Percentiles rank a stretch among this genome's conserved stretches.
phyloP scores from a whole-genome alignment of 306 rosid genomes.

The Malus orientalis region DNA sequence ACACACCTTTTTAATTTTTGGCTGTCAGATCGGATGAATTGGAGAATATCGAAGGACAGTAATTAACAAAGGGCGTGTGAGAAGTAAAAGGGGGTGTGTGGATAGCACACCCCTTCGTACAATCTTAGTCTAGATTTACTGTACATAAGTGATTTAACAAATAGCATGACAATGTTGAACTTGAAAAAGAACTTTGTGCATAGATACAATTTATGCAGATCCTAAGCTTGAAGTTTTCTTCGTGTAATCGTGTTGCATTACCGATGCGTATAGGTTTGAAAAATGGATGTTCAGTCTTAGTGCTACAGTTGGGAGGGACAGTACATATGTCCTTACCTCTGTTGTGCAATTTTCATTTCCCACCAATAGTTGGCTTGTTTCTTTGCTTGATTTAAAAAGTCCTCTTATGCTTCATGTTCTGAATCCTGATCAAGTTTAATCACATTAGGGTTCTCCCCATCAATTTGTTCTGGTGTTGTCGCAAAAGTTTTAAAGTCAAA shows the following conservation, averaged over 20 bases:
- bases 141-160: background rate
- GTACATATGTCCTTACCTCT: background rate
- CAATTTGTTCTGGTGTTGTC: constrained; percentile 80
- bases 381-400: background rate
- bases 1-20: too few relatives aligned
- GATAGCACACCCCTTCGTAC: background rate
- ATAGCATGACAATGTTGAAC: background rate
- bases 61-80: too few relatives aligned
- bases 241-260: background rate
- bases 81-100: too few relatives aligned
- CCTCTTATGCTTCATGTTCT: constrained; percentile 6
- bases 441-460: constrained; percentile 62
- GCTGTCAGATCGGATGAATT: too few relatives aligned
- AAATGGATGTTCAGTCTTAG: background rate
- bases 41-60: too few relatives aligned
- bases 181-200: background rate
- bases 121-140: background rate
- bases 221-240: background rate
- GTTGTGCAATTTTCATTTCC: background rate
- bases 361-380: background rate
- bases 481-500: constrained; percentile 75
- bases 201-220: background rate
- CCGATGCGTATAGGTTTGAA: background rate
- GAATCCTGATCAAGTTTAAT: constrained; percentile 2
- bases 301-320: background rate